These are phyloP conservation scores for Ophiognomonia clavigignenti-juglandacearum DNA, from an alignment of 2,329 filamentous ascomycete genomes.

Conservation along the genomic window DNA sequence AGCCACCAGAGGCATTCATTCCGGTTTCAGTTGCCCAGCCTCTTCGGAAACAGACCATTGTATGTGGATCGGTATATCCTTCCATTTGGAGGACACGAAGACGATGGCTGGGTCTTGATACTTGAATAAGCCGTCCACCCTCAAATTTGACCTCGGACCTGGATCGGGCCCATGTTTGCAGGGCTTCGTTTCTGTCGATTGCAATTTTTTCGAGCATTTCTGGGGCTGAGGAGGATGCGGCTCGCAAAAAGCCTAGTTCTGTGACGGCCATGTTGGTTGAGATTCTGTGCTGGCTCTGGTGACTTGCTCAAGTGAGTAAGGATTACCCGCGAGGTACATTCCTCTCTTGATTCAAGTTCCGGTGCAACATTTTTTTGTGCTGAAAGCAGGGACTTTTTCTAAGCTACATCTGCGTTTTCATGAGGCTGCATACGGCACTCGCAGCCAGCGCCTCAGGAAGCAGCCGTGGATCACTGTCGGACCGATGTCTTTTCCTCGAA, in stretches of 20 bases:
- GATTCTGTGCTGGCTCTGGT: not conserved
- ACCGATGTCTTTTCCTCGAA: no score
- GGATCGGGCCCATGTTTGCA: slow-evolving; percentile 17
- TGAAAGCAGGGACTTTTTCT: no score
- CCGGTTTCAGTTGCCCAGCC: not conserved
- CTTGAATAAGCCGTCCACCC: slow-evolving; percentile 26
- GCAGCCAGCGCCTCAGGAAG: no score
- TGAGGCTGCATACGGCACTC: no score
- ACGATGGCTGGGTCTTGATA: slow-evolving; percentile 32
- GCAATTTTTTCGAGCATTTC: slow-evolving; percentile 27
- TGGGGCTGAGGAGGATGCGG: slow-evolving; percentile 27
- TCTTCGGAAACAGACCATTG: not conserved
- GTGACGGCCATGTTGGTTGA: slow-evolving; percentile 30
- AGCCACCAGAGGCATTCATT: no score
- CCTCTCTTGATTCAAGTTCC: no score
- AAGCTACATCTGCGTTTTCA: no score
- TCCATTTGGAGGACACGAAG: slow-evolving; percentile 43
- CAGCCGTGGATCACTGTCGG: no score
- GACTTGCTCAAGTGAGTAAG: not conserved
- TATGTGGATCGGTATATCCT: slow-evolving; percentile 33
- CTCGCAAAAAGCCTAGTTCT: slow-evolving; percentile 33
- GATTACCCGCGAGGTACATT: no score
- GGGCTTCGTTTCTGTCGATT: slow-evolving; percentile 5
- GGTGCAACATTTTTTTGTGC: no score
- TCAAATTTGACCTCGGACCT: slow-evolving; percentile 30